phyloP scores from a whole-genome alignment of 305 asterid species.

The Rubia peregrina region DNA sequence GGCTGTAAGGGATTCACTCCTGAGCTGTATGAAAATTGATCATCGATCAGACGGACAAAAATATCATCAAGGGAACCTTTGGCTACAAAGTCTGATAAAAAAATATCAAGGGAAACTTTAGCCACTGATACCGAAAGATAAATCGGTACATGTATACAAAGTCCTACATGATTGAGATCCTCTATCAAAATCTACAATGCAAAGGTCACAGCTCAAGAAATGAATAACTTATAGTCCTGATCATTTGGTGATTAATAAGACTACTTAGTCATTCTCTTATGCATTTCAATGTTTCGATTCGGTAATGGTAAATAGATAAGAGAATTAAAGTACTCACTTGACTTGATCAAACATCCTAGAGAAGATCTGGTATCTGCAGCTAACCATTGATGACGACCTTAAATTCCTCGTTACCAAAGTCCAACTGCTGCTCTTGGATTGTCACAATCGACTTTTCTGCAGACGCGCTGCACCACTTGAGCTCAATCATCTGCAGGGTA shows the following conservation, averaged over 20 bases:
- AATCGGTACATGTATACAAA: not conserved
- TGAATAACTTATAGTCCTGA: not conserved
- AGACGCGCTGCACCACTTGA: constrained; percentile 3
- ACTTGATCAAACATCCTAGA: not conserved
- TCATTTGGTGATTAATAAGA: too few relatives aligned
- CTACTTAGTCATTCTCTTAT: not conserved
- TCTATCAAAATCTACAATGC: not conserved
- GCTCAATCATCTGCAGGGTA: constrained; percentile 1
- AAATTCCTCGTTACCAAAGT: not conserved
- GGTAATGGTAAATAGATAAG: not conserved
- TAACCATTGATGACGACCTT: not conserved
- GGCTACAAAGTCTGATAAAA: too few relatives aligned
- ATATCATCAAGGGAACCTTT: not conserved
- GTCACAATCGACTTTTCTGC: not conserved
- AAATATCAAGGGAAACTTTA: too few relatives aligned
- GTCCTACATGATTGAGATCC: not conserved
- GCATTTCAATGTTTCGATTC: not conserved
- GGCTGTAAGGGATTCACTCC: not conserved
- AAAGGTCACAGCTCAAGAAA: too few relatives aligned
- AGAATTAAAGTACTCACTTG: not conserved
- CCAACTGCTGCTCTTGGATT: not conserved
- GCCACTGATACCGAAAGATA: too few relatives aligned
- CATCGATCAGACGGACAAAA: not conserved
- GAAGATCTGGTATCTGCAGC: not conserved
- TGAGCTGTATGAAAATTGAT: not conserved